Percentiles rank a stretch among this genome's conserved stretches.
Conservation (phyloP, 1,139 yeast species). For the Kazachstania sp. region DNA sequence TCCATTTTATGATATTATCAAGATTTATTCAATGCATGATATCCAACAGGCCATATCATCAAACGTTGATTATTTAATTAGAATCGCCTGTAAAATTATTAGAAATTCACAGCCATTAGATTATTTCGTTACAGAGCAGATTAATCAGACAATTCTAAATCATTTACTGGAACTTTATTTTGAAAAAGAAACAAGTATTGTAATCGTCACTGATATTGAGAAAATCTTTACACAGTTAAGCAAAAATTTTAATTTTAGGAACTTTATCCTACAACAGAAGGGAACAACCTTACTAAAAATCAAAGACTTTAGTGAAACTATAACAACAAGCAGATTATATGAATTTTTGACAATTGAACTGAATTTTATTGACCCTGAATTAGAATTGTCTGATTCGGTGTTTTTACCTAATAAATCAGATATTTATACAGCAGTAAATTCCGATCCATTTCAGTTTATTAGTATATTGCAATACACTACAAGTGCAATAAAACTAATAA, state of each 20-base stretch:
- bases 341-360: slow-evolving; percentile 23
- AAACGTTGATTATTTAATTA: slow-evolving; percentile 19
- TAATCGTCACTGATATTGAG: slow-evolving; percentile 29
- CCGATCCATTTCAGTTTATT: slow-evolving; percentile 29
- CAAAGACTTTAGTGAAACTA: slow-evolving; percentile 13
- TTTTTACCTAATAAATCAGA: slow-evolving; percentile 18
- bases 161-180: slow-evolving; percentile 18
- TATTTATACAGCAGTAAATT: slow-evolving; percentile 10
- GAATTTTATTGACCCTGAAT: slow-evolving; percentile 13
- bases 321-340: slow-evolving; percentile 24
- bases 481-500: slow-evolving; percentile 16
- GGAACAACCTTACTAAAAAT: slow-evolving; percentile 14
- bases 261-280: slow-evolving; percentile 26
- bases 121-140: slow-evolving; percentile 25
- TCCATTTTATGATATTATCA: slow-evolving; percentile 27
- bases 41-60: slow-evolving; percentile 29
- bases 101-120: slow-evolving; percentile 31
- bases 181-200: slow-evolving; percentile 16
- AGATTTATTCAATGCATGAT: slow-evolving; percentile 25
- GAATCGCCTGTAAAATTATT: slow-evolving; percentile 29
- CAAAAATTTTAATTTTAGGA: slow-evolving; percentile 26
- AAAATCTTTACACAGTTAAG: slow-evolving; percentile 18
- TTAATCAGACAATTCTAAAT: slow-evolving; percentile 14
- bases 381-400: slow-evolving; percentile 24
- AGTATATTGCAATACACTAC: slow-evolving; percentile 27